Conservation (phyloP, 176 grass and related monocot genomes). For the Rhynchospora breviuscula region DNA sequence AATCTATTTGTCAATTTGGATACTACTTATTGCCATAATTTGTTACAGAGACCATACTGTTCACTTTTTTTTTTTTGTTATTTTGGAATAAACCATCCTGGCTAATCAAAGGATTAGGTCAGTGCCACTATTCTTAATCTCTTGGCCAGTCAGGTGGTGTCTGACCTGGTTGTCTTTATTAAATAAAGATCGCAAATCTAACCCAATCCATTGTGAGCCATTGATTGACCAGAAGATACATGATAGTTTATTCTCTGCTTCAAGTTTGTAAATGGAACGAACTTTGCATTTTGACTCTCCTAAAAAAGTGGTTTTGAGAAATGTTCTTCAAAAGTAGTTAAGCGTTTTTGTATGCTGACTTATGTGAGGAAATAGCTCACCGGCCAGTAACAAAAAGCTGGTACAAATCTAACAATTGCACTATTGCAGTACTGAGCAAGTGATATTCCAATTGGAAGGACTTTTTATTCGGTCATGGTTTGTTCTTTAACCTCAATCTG, state of each 20-base stretch:
- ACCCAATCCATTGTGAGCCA: neutral
- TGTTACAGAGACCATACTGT: too few species aligned
- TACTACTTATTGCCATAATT: slow-evolving; percentile 1
- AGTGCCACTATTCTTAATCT: neutral
- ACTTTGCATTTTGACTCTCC: neutral
- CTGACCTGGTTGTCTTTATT: neutral
- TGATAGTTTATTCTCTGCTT: neutral
- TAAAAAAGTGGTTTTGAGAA: neutral
- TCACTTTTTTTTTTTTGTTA: too few species aligned
- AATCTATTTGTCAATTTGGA: slow-evolving; percentile 13
- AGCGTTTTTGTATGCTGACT: neutral
- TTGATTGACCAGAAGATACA: neutral
- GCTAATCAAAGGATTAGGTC: neutral
- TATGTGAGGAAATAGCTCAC: neutral
- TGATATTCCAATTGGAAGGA: neutral
- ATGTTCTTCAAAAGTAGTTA: neutral
- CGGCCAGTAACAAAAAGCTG: neutral
- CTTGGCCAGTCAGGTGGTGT: neutral
- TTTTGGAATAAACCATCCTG: neutral
- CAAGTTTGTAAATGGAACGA: neutral
- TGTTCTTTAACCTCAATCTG: neutral
- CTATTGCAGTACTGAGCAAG: neutral
- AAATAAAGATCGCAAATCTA: neutral
- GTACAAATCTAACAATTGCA: neutral
- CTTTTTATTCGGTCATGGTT: neutral